Evolutionary conservation across 495 filamentous ascomycete genomes (phyloP), one percentile per base, ranked within the genome.

Genomic region (Rhizodiscina lignyota): DNA sequence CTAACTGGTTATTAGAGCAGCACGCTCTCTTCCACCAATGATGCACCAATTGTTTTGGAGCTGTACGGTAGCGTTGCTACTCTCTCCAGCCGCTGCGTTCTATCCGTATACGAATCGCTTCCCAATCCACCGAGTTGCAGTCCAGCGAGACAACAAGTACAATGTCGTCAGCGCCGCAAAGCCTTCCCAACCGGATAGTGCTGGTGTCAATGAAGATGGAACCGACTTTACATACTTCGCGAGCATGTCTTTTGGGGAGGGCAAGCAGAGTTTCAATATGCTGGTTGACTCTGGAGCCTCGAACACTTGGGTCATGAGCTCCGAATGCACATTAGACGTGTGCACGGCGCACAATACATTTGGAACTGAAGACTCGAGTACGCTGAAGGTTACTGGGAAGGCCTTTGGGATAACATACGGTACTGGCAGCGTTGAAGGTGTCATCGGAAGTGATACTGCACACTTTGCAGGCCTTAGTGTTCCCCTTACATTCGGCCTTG

Each of bases 211-310:
- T 47, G 77, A 89, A 52, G 77, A 83, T 55, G 80, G 78, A 2
- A 66, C 64, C 19, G 82, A 89, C 54, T 77, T 67, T 39, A 77
- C 77, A 4, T 92, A 92, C 61, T 83, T 92, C 45, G 52, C 72
- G 16, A 51, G 68, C 22, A 67, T 79, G n/a, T 49, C 59, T 27
- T 62, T 89, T 31, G 83, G 83, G 27, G 73, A 78, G 0, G 50
- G 66, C 20, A 55, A 63, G 24, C 70, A 76, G 41, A 54, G 66
- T 4, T 60, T 85, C 50, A 74, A 72, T 54, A 70, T 92, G 64
- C 65, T 83, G 26, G 47, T 92, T 21, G 83, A 92, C 50, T 82
- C 80, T 12, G 83, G 82, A 17, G 77, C 79, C 5, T 67, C 71
- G 16, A 77, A 74, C 45, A 79, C 72, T 6, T 92, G 83, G 83